phyloP scores from a whole-genome alignment of 2,329 filamentous ascomycete genomes.

The Dactylellina haptotyla region DNA sequence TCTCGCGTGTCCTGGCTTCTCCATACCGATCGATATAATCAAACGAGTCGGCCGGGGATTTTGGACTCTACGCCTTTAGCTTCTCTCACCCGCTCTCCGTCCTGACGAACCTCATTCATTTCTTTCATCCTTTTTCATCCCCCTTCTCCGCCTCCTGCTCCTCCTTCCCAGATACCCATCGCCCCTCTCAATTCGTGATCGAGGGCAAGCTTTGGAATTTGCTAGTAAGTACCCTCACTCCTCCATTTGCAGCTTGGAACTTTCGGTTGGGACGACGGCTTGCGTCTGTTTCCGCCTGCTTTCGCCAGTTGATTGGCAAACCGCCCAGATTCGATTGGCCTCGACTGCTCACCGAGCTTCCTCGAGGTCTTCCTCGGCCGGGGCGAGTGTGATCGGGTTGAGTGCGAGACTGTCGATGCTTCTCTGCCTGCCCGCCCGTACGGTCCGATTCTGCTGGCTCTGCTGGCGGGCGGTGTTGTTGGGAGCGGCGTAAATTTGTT shows the following conservation, averaged over 20 bases:
- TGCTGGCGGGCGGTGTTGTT: slow-evolving; percentile 18
- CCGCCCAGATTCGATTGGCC: slow-evolving; percentile 26
- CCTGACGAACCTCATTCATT: slow-evolving; percentile 33
- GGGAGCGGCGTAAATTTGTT: slow-evolving; percentile 38
- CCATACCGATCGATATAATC: slow-evolving; percentile 42
- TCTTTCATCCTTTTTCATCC: slow-evolving; percentile 57
- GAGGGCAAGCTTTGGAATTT: slow-evolving; percentile 1
- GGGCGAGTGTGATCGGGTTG: too few relatives aligned
- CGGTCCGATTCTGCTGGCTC: not conserved
- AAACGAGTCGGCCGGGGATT: slow-evolving; percentile 34
- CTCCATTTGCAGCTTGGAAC: slow-evolving; percentile 11
- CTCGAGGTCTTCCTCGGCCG: too few relatives aligned
- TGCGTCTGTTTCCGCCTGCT: slow-evolving; percentile 40
- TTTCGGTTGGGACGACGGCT: slow-evolving; percentile 25
- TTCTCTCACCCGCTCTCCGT: slow-evolving; percentile 49
- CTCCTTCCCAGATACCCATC: slow-evolving; percentile 54
- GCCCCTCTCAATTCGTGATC: slow-evolving; percentile 36
- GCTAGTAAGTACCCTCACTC: slow-evolving; percentile 30
- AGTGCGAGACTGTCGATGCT: too few relatives aligned
- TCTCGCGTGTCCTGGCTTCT: slow-evolving; percentile 36
- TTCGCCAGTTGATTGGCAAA: slow-evolving; percentile 17
- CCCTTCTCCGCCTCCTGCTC: slow-evolving; percentile 56
- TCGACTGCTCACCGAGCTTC: not conserved
- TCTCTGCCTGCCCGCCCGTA: not conserved
- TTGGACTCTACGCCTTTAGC: slow-evolving; percentile 39